phyloP scores from a whole-genome alignment of 1,284 basidiomycete genomes.

The Vanrija pseudolonga region DNA sequence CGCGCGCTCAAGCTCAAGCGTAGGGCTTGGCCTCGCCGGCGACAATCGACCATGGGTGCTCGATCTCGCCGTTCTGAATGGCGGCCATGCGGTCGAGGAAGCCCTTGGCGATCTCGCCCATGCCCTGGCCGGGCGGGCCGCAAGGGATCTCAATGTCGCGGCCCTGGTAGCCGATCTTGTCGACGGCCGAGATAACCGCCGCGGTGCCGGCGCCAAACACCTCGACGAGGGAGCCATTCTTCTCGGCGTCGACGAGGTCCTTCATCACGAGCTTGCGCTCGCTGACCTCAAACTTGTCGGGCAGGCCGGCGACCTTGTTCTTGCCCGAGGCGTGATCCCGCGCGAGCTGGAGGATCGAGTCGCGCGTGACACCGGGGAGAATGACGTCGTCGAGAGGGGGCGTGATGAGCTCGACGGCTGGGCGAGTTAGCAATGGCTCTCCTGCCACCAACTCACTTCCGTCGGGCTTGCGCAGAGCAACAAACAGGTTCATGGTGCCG shows the following conservation, averaged over 20 bases:
- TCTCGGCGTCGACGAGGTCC: conserved; percentile 72
- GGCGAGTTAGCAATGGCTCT: conserved; percentile 27
- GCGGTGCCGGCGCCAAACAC: conserved; percentile 94
- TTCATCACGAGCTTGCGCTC: conserved; percentile 86
- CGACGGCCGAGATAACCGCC: conserved; percentile 76
- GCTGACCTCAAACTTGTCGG: conserved; percentile 66
- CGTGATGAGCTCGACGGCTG: conserved; percentile 72
- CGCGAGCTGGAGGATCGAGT: conserved; percentile 81
- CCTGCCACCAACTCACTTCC: conserved; percentile 55
- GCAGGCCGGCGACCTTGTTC: conserved; percentile 59
- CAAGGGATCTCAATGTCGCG: conserved; percentile 79
- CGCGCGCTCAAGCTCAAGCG: not conserved
- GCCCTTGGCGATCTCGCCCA: conserved; percentile 78
- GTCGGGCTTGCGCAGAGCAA: conserved; percentile 71
- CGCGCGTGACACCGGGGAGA: conserved; percentile 92
- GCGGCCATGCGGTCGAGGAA: conserved; percentile 82
- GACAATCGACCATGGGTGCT: conserved; percentile 67
- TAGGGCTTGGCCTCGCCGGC: conserved; percentile 23
- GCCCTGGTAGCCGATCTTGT: conserved; percentile 82
- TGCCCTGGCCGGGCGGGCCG: conserved; percentile 65
- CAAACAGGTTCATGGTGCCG: conserved; percentile 96
- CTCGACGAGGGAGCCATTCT: conserved; percentile 72
- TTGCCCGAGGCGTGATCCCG: conserved; percentile 66
- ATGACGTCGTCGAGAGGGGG: conserved; percentile 94
- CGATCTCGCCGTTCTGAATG: conserved; percentile 80